Evolutionary conservation across 768 basidiomycete genomes (phyloP).

Genomic region (Mycena chlorophos): DNA sequence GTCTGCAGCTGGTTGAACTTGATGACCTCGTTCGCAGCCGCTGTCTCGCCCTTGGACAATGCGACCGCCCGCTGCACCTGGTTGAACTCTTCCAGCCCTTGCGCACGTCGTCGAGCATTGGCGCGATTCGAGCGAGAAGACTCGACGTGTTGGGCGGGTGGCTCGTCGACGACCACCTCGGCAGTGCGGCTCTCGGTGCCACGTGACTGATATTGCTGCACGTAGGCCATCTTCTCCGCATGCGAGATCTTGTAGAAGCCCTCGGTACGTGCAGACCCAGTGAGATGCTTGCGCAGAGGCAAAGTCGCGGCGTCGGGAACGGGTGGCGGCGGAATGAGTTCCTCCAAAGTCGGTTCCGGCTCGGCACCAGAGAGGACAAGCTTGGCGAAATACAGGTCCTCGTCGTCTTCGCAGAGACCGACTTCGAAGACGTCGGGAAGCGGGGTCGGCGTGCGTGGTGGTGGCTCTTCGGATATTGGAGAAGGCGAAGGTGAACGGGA

Average conservation of each 20-base stretch:
- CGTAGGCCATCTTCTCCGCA: conserved; percentile 87
- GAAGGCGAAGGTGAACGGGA: conserved; percentile 49
- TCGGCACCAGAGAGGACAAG: conserved; percentile 51
- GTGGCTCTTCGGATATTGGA: conserved; percentile 32
- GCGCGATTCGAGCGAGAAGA: conserved; percentile 90
- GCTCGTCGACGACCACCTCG: conserved; percentile 43
- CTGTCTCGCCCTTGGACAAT: conserved; percentile 72
- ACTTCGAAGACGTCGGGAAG: conserved; percentile 54
- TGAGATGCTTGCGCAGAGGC: conserved; percentile 72
- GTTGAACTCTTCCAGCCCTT: conserved; percentile 93
- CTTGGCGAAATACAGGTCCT: conserved; percentile 81
- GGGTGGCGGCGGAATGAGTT: conserved; percentile 29
- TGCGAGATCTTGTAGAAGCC: conserved; percentile 95
- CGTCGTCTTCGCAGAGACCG: conserved; percentile 80
- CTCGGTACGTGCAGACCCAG: conserved; percentile 89
- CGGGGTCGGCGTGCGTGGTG: conserved; percentile 41
- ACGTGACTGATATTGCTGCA: conserved; percentile 82
- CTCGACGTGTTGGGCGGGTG: conserved; percentile 56
- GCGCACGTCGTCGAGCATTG: conserved; percentile 85
- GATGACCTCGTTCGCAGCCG: conserved; percentile 56
- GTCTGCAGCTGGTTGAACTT: conserved; percentile 99
- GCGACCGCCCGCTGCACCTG: conserved; percentile 81
- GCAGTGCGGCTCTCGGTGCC: conserved; percentile 44
- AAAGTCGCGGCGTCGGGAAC: conserved; percentile 41
- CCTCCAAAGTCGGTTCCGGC: conserved; percentile 24